Base-by-base conservation (phyloP, 164 flowering plant species). In the Dillenia turbinata region DNA sequence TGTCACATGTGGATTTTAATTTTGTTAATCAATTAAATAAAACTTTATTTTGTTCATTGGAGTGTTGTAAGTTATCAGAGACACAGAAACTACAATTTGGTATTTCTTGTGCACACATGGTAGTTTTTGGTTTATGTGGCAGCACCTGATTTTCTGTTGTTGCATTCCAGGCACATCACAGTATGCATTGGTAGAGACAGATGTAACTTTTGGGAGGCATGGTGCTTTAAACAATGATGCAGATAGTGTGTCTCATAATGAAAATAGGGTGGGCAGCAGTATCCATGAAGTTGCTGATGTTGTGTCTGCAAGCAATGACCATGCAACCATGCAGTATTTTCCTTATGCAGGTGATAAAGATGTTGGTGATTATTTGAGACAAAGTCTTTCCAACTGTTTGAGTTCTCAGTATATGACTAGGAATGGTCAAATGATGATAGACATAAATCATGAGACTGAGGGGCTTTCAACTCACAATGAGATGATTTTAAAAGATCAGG, bases 151-250 rank as follows among this genome's bases (percentile, higher is more conserved):
- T 33, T 33, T 33, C 40, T 69, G 22, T 54, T 62, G 56, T 24
- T 44, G 22, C 46, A 26, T 69, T 75, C 65, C 78, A 79, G 83
- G 67, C 69, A 52, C 72, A 57, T 66, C 69, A 59, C 53, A 61
- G 16, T 14, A 49, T 49, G 12, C 52, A 58, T 24, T 46, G 19
- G 24, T 51, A 62, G 76, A 68, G 49, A 47, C 61, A 33, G 54
- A 53, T 57, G 57, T 55, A 12, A 44, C 24, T 44, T 43, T 19
- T 49, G 66, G 45, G 52, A 63, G 56, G 46, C 44, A 1, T 57
- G 68, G 47, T 56, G 43, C 22, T 62, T 10, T 61, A 22, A 49
- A 12, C 49, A 44, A 47, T 47, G 69, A 67, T 71, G 61, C 68
- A 47, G 68, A 71, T 46, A 26, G 51, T 33, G 61, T 57, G 60